Percentiles rank a stretch among this genome's conserved stretches.
phyloP scores from a whole-genome alignment of 306 rosid species.

The Arachis hypogaea region DNA sequence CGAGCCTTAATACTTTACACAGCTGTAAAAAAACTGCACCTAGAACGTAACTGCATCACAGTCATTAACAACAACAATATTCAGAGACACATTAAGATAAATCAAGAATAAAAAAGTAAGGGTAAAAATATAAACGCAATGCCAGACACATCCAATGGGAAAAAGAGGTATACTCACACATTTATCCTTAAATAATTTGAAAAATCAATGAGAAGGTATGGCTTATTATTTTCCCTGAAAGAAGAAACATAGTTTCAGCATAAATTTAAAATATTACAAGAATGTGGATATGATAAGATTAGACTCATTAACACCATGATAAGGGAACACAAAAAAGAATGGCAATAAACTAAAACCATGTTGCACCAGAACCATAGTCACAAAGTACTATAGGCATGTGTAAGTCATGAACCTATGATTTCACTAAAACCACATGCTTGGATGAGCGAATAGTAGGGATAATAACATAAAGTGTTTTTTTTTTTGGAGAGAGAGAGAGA shows the following conservation, averaged over 20 bases:
- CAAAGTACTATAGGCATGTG: constrained; percentile 2
- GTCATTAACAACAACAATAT: constrained; percentile 24
- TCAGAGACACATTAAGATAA: constrained; percentile 18
- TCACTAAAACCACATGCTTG: constrained; percentile 13
- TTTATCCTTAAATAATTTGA: constrained; percentile 62
- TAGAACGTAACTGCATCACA: constrained; percentile 64
- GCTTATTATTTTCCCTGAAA: constrained; percentile 59
- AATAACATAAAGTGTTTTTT: too few species aligned
- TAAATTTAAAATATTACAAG: constrained; percentile 11
- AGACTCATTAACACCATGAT: constrained; percentile 19
- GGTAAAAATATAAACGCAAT: neutral
- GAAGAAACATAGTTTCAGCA: constrained; percentile 24
- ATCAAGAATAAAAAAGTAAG: constrained; percentile 6
- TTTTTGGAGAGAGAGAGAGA: neutral
- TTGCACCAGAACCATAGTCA: constrained; percentile 20
- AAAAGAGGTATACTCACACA: constrained; percentile 56
- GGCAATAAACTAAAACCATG: neutral
- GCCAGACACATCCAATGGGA: neutral
- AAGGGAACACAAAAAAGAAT: neutral
- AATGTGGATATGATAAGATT: constrained; percentile 24
- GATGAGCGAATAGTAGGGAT: too few species aligned
- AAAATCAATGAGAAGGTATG: constrained; percentile 81
- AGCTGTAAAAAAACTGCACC: constrained; percentile 84
- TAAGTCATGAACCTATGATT: constrained; percentile 8
- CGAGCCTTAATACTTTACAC: constrained; percentile 66